A percentile compares a stretch with the other conserved stretches of the same genome.
phyloP scores from a whole-genome alignment of 352 stramenopile species.

The Phytophthora pisi region DNA sequence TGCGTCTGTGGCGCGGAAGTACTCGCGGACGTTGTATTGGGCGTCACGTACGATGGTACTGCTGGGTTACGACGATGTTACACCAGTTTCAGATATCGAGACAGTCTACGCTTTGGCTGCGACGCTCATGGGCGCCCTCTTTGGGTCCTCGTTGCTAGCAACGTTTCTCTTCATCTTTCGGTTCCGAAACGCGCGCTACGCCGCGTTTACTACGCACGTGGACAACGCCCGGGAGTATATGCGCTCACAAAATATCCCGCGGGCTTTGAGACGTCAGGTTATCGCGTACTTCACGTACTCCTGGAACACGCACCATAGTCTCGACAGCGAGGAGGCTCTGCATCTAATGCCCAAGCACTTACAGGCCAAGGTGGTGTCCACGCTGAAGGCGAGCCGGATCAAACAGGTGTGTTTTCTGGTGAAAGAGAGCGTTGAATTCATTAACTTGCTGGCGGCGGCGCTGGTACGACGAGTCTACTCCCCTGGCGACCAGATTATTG shows the following conservation, averaged over 20 bases:
- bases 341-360: constrained; percentile 68
- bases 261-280: constrained; percentile 51
- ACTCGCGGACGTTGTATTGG: constrained; percentile 52
- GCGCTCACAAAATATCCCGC: constrained; percentile 70
- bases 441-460: constrained; percentile 62
- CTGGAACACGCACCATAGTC: constrained; percentile 66
- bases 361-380: constrained; percentile 63
- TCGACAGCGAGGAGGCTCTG: constrained; percentile 68
- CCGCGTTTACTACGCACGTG: constrained; percentile 63
- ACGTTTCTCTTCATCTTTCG: constrained; percentile 82
- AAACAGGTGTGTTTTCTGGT: constrained; percentile 78
- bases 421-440: constrained; percentile 76
- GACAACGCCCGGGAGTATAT: constrained; percentile 82
- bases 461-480: constrained; percentile 66
- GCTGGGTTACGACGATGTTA: constrained; percentile 73
- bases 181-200: constrained; percentile 57
- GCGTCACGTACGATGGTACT: constrained; percentile 61
- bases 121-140: constrained; percentile 53
- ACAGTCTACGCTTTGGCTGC: constrained; percentile 58
- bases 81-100: constrained; percentile 59
- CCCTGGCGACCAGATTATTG: constrained; percentile 64
- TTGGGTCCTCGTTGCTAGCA: constrained; percentile 67
- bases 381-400: constrained; percentile 65
- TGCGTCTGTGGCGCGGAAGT: constrained; percentile 54
- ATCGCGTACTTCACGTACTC: constrained; percentile 70